Conservation (phyloP, 495 filamentous ascomycete genomes). For the Aspergillus coremiiformis region DNA sequence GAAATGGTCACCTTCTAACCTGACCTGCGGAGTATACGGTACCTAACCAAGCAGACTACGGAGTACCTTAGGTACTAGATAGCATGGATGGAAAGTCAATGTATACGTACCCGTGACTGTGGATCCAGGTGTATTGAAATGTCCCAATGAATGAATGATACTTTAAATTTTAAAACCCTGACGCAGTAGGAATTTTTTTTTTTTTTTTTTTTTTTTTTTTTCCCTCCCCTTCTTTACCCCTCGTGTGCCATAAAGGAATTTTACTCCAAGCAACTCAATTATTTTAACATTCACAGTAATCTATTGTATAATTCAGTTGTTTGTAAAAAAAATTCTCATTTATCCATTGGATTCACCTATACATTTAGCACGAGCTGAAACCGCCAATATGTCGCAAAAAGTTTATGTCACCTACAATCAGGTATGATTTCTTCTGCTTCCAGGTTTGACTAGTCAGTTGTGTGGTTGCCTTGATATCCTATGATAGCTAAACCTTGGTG, state of each 20-base stretch:
- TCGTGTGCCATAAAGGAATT: slow-evolving; percentile 10
- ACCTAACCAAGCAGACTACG: too few relatives aligned
- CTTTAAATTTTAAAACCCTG: too few relatives aligned
- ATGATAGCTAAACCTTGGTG: not conserved
- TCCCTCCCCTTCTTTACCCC: slow-evolving; percentile 8
- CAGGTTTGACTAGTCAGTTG: not conserved
- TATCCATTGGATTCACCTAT: not conserved
- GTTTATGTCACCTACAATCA: slow-evolving; percentile 94
- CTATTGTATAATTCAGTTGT: slow-evolving; percentile 2
- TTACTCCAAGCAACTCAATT: not conserved
- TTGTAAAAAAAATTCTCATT: not conserved
- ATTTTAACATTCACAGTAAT: not conserved
- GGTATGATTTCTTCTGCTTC: slow-evolving; percentile 46
- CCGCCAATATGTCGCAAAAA: slow-evolving; percentile 70
- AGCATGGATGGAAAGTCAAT: too few relatives aligned
- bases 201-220: too few relatives aligned
- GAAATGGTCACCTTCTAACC: not conserved
- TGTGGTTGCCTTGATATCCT: not conserved
- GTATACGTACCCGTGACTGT: too few relatives aligned
- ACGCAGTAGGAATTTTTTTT: too few relatives aligned
- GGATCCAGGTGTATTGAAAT: slow-evolving; percentile 2
- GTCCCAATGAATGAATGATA: slow-evolving; percentile 14
- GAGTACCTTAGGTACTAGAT: too few relatives aligned
- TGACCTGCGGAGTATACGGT: too few relatives aligned
- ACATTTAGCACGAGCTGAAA: slow-evolving; percentile 1